phyloP scores from a whole-genome alignment of 495 filamentous ascomycete species.

The Margaritispora aquatica region DNA sequence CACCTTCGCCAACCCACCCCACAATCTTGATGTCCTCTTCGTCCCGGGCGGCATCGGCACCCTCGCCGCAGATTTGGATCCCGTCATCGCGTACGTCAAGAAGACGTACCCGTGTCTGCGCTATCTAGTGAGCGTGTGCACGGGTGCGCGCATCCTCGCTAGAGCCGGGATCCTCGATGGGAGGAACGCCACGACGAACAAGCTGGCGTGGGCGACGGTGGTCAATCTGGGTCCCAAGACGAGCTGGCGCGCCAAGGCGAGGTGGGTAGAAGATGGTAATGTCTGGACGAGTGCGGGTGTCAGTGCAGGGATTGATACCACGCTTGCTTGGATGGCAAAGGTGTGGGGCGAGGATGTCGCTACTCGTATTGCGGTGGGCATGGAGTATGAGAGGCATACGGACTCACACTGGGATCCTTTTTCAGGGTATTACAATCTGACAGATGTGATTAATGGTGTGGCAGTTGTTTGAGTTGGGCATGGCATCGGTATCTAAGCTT shows the following conservation, averaged over 20 bases:
- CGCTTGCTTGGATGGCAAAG: slow-evolving; percentile 42
- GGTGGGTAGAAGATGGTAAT: slow-evolving; percentile 63
- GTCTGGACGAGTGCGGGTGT: slow-evolving; percentile 61
- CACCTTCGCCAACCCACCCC: slow-evolving; percentile 43
- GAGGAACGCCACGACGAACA: slow-evolving; percentile 50
- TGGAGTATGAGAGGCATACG: slow-evolving; percentile 31
- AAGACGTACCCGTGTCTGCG: slow-evolving; percentile 35
- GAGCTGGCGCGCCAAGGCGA: slow-evolving; percentile 52
- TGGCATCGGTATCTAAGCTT: no score
- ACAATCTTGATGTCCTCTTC: slow-evolving; percentile 57
- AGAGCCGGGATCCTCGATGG: slow-evolving; percentile 53
- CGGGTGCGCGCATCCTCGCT: slow-evolving; percentile 46
- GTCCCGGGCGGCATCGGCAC: slow-evolving; percentile 57
- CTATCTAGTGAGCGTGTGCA: slow-evolving; percentile 60
- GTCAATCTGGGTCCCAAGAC: slow-evolving; percentile 33
- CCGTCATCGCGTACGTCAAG: slow-evolving; percentile 37
- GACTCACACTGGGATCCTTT: slow-evolving; percentile 34
- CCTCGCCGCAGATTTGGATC: background rate
- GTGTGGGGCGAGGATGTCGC: slow-evolving; percentile 35
- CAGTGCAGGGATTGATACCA: slow-evolving; percentile 61
- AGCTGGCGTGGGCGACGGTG: slow-evolving; percentile 32
- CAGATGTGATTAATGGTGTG: no score
- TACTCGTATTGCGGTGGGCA: slow-evolving; percentile 17
- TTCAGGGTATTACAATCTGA: background rate
- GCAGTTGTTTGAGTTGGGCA: no score